Percentiles rank a stretch among this genome's conserved stretches.
phyloP scores from a whole-genome alignment of 768 basidiomycete genomes.

The Suillus weaverae region DNA sequence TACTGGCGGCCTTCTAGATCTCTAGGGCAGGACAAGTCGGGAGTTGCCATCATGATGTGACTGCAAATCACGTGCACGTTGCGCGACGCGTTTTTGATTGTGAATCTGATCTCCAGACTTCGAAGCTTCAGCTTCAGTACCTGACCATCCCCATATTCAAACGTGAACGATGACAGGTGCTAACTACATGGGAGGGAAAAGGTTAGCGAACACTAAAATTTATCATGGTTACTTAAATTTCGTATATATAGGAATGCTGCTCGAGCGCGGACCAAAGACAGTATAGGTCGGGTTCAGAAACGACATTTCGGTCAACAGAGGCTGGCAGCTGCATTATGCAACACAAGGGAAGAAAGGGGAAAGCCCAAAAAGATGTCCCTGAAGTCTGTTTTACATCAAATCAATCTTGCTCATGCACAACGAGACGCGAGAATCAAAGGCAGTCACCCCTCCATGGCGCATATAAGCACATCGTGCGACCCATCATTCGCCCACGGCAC shows the following conservation, averaged over 20 bases:
- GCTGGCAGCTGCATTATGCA: conserved; percentile 46
- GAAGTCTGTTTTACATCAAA: conserved; percentile 20
- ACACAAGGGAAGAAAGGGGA: conserved; percentile 12
- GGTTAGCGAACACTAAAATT: conserved; percentile 36
- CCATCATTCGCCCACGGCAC: conserved; percentile 2
- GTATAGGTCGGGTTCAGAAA: conserved; percentile 53
- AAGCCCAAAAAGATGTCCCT: conserved; percentile 6
- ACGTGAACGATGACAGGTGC: conserved; percentile 53
- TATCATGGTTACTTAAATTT: background rate
- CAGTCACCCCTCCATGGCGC: background rate
- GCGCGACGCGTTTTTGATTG: background rate
- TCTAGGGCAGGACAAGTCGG: too few species aligned
- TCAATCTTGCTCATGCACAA: conserved; percentile 29
- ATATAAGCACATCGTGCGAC: conserved; percentile 4
- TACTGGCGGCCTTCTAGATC: background rate
- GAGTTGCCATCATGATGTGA: background rate
- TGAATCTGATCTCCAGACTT: background rate
- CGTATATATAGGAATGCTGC: conserved; percentile 49
- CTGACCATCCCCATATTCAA: background rate
- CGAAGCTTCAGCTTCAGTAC: background rate
- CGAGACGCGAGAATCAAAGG: conserved; percentile 2
- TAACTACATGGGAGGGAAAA: conserved; percentile 77
- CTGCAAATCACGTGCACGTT: background rate
- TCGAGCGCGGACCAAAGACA: conserved; percentile 58
- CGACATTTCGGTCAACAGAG: conserved; percentile 61